Evolutionary conservation across 345 rosid genomes (phyloP), one percentile per base, ranked within the genome.

Genomic region (Rubroshorea leprosula): DNA sequence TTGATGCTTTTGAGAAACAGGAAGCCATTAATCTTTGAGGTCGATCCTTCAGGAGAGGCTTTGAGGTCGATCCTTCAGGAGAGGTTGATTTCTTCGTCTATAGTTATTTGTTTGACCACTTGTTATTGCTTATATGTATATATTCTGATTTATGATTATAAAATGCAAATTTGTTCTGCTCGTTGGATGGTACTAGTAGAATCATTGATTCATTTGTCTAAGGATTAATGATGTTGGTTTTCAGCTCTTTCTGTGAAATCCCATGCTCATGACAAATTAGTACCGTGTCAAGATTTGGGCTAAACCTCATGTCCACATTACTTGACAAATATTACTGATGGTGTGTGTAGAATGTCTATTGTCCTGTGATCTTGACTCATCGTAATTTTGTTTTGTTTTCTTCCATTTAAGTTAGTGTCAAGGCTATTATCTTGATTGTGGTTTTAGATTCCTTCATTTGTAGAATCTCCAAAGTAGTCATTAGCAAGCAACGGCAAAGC

Each of bases 401-500:
- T 49, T n/a, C 31, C 1, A 6, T 35, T 6, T 4, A 23, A 6
- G 41, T 16, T 13, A 7, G 50, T 31, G 44, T 26, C 51, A 62
- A 67, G 56, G n/a, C 27, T 55, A 23, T 71, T 19, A n/a, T 64
- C n/a, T n/a, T 77, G 72, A 76, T 74, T 64, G 18, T 66, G 67
- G 60, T 64, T 73, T 73, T 80, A 76, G 86, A 71, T 70, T 81
- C 68, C 31, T 64, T 77, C 67, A 72, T 75, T 72, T 84, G 74
- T 78, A 93, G 99, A 89, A 85, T 73, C 80, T 93, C 38, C 80
- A 82, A 86, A 58, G 62, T 44, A 76, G 75, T 72, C 94, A 89
- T 19, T 89, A 92, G 71, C 84, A 83, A 78, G 93, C 77, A 63
- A 93, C 94, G 0, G 96, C 97, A 22, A 82, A 82, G 71, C 81